Conservation (phyloP, 2,329 filamentous ascomycete species). For the Aspergillus sp. region DNA sequence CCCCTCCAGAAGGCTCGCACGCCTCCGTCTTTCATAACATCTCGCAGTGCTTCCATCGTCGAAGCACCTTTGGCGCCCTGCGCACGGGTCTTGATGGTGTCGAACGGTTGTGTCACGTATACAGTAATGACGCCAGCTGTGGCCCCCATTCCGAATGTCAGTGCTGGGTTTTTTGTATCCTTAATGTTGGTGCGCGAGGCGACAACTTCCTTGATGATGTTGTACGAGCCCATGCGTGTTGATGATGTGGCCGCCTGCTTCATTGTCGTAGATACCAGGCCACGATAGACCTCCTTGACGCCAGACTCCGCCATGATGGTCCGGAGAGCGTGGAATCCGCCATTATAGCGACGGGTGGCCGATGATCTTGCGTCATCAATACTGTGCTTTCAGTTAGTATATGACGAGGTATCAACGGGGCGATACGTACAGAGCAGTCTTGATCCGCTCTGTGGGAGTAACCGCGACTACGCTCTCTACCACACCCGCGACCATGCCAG, state of each 20-base stretch:
- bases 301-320: constrained; percentile 55
- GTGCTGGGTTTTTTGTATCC: constrained; percentile 39
- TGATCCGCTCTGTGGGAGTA: constrained; percentile 67
- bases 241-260: constrained; percentile 64
- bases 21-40: constrained; percentile 53
- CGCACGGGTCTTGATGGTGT: constrained; percentile 2
- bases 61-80: not conserved
- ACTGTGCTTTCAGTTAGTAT: constrained; percentile 10
- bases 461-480: constrained; percentile 64
- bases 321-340: constrained; percentile 51
- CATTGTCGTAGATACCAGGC: constrained; percentile 60
- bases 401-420: not conserved
- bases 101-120: constrained; percentile 7
- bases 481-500: constrained; percentile 64
- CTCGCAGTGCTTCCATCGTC: not conserved
- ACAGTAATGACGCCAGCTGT: constrained; percentile 48
- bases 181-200: constrained; percentile 49
- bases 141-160: constrained; percentile 63
- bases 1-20: constrained; percentile 65
- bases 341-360: constrained; percentile 46
- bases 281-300: constrained; percentile 57
- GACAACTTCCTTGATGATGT: constrained; percentile 62
- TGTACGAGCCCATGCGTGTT: constrained; percentile 63
- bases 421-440: constrained; percentile 45
- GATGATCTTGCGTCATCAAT: constrained; percentile 60